Conservation (phyloP, 2,329 filamentous ascomycete genomes). For the Malbranchea zuffiana region DNA sequence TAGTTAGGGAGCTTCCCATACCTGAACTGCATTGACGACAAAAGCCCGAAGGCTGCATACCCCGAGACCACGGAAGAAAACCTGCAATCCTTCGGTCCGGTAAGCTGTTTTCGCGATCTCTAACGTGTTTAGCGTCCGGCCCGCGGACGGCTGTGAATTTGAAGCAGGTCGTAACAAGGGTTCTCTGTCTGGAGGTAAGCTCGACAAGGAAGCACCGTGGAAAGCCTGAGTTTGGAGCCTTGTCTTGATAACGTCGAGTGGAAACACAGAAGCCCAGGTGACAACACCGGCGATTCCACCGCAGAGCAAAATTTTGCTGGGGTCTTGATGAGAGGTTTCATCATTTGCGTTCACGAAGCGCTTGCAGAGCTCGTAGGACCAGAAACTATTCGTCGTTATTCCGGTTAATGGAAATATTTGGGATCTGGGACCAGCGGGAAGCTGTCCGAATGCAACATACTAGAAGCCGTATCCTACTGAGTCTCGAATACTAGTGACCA, state of each 20-base stretch:
- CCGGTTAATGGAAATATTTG: neutral
- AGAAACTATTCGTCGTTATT: slow-evolving; percentile 48
- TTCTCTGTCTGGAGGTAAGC: slow-evolving; percentile 17
- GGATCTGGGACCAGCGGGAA: neutral
- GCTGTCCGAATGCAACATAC: slow-evolving; percentile 35
- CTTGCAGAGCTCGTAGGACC: slow-evolving; percentile 73
- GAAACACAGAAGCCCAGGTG: slow-evolving; percentile 85
- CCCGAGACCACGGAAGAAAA: slow-evolving; percentile 64
- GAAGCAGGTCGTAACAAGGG: slow-evolving; percentile 17
- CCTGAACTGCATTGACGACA: slow-evolving; percentile 78
- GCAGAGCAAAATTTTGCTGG: slow-evolving; percentile 61
- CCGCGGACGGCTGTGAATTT: neutral
- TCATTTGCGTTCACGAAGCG: slow-evolving; percentile 41
- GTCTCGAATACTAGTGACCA: slow-evolving; percentile 71
- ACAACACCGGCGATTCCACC: slow-evolving; percentile 78
- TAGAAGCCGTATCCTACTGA: slow-evolving; percentile 95
- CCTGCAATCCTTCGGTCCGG: slow-evolving; percentile 46
- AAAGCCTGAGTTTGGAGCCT: slow-evolving; percentile 64
- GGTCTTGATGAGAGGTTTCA: slow-evolving; percentile 40
- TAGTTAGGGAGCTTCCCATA: slow-evolving; percentile 19
- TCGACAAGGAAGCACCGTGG: neutral
- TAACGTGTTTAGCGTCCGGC: slow-evolving; percentile 42
- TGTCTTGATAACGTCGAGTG: slow-evolving; percentile 86
- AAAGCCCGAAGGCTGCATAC: slow-evolving; percentile 81
- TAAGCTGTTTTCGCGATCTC: slow-evolving; percentile 58